Evolutionary conservation across 2,329 filamentous ascomycete species (phyloP).

Genomic region (Pseudonectria foliicola): DNA sequence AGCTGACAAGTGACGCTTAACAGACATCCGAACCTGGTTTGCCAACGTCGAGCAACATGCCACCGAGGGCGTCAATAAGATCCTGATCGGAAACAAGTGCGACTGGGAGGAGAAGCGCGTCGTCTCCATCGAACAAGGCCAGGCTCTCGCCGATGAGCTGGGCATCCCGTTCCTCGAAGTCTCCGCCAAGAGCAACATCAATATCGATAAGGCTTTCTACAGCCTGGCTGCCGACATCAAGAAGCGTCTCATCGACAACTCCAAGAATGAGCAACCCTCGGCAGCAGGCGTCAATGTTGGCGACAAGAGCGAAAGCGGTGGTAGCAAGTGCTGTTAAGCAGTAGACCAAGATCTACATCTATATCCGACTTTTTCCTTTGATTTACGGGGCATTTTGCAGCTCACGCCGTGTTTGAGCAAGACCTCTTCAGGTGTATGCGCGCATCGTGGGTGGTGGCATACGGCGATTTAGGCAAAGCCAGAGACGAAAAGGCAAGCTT

Average conservation of each 20-base stretch:
- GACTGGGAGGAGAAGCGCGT: constrained; percentile 99
- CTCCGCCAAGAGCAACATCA: constrained; percentile 98
- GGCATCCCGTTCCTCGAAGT: constrained; percentile 98
- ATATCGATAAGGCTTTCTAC: constrained; percentile 98
- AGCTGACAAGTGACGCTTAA: constrained; percentile 10
- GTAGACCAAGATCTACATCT: neutral
- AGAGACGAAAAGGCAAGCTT: constrained; percentile 1
- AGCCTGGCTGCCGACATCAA: constrained; percentile 94
- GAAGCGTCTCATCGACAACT: constrained; percentile 91
- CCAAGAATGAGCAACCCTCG: constrained; percentile 62
- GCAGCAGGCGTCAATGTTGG: constrained; percentile 61
- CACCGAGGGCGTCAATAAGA: constrained; percentile 98
- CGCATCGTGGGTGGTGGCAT: too few species aligned
- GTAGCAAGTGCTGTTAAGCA: constrained; percentile 70
- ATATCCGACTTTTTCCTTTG: neutral
- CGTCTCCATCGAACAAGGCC: constrained; percentile 86
- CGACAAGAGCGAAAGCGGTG: constrained; percentile 49
- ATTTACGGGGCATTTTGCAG: neutral
- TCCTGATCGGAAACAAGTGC: constrained; percentile 99
- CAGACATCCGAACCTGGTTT: constrained; percentile 99
- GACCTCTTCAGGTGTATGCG: too few species aligned
- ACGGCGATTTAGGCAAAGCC: neutral
- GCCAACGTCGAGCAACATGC: constrained; percentile 98
- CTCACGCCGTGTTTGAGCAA: constrained; percentile 8
- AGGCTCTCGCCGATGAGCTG: constrained; percentile 88